These are phyloP conservation scores for Eucalyptus cloeziana DNA, from an alignment of 345 rosid species.

Conservation along the genomic window DNA sequence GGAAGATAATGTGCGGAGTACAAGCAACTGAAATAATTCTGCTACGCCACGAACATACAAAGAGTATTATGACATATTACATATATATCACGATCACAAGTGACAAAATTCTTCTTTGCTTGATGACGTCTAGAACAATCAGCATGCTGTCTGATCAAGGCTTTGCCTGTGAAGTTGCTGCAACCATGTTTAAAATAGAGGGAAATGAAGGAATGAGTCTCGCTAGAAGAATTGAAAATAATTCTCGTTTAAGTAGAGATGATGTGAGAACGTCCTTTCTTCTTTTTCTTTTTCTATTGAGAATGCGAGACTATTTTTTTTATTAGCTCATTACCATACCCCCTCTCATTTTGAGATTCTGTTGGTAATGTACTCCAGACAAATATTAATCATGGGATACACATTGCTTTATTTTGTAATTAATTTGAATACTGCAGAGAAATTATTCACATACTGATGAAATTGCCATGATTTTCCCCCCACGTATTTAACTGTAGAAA, in stretches of 20 bases:
- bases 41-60: background rate
- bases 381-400: background rate
- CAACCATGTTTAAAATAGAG: background rate
- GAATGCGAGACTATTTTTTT: background rate
- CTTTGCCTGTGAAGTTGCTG: accelerated
- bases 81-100: background rate
- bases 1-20: background rate
- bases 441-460: background rate
- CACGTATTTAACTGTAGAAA: background rate
- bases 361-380: background rate
- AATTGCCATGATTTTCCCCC: background rate
- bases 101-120: background rate
- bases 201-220: background rate
- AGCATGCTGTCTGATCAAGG: background rate
- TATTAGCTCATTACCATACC: background rate
- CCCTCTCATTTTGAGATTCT: background rate
- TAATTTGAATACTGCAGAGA: background rate
- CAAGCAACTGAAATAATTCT: background rate
- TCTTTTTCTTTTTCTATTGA: background rate
- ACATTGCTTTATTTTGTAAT: background rate
- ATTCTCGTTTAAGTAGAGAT: background rate
- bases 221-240: background rate
- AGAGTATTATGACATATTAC: background rate
- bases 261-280: background rate
- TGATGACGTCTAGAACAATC: background rate